Conservation (phyloP, 352 stramenopile genomes). For the Peronospora tabacina region DNA sequence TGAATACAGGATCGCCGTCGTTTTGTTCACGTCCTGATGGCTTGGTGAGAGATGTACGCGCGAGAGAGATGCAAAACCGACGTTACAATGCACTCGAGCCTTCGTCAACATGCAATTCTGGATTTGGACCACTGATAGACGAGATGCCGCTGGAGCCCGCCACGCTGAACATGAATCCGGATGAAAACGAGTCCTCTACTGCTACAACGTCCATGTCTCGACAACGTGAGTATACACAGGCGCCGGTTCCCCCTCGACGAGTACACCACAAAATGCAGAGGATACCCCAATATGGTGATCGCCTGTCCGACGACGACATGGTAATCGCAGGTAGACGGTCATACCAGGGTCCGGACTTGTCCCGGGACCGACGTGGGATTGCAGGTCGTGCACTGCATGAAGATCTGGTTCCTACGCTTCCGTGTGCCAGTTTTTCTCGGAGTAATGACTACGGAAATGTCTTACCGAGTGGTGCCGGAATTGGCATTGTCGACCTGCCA, state of each 20-base stretch:
- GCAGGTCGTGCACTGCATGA: conserved; percentile 22
- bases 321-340: conserved; percentile 7
- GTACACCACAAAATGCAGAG: conserved; percentile 17
- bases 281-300: conserved; percentile 5
- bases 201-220: background rate
- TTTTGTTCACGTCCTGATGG: conserved; percentile 17
- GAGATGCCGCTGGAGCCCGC: conserved; percentile 20
- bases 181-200: conserved; percentile 3
- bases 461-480: background rate
- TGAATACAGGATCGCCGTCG: conserved; percentile 7
- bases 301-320: conserved; percentile 7
- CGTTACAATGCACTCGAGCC: conserved; percentile 5
- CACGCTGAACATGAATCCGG: conserved; percentile 22
- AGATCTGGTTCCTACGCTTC: conserved; percentile 17
- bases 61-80: conserved; percentile 6
- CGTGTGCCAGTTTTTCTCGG: background rate
- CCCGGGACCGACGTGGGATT: conserved; percentile 11
- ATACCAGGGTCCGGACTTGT: conserved; percentile 14
- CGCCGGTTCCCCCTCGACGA: conserved; percentile 12
- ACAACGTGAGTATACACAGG: conserved; percentile 21
- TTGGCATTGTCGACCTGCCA: background rate
- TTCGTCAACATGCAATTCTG: conserved; percentile 4
- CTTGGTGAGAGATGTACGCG: conserved; percentile 4
- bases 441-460: conserved; percentile 10
- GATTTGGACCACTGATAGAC: conserved; percentile 9